These are phyloP conservation scores for Agastache rugosa DNA, from an alignment of 257 asterid species.

Conservation along the genomic window DNA sequence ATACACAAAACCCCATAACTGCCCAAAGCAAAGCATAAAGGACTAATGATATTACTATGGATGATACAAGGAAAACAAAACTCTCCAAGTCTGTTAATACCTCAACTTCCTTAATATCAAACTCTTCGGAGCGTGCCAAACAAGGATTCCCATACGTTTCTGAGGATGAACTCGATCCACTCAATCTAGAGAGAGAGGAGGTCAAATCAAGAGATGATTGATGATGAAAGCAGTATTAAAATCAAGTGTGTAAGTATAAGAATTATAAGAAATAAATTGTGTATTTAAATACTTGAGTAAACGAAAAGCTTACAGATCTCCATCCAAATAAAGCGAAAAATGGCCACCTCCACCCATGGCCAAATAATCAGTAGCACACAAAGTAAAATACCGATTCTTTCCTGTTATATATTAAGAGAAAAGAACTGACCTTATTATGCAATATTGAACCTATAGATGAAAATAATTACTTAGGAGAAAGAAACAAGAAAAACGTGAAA, in stretches of 20 bases:
- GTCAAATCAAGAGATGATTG: not conserved
- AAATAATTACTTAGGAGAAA: not conserved
- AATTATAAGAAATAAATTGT: not conserved
- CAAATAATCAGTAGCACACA: conserved; percentile 76
- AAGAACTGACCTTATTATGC: not conserved
- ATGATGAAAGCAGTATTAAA: conserved; percentile 1
- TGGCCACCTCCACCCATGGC: conserved; percentile 97
- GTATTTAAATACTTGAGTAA: conserved; percentile 5
- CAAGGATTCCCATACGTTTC: conserved; percentile 91
- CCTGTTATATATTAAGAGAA: conserved; percentile 50
- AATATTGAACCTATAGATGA: not conserved
- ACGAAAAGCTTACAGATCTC: conserved; percentile 73
- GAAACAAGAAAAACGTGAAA: not conserved
- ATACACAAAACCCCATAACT: conserved; percentile 95
- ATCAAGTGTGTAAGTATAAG: not conserved
- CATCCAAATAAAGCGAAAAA: conserved; percentile 91
- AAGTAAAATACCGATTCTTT: conserved; percentile 75
- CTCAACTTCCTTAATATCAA: conserved; percentile 88
- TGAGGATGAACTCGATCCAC: conserved; percentile 86
- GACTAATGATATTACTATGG: not conserved
- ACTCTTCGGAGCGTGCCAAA: conserved; percentile 67
- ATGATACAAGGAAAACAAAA: not conserved
- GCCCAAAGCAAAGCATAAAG: conserved; percentile 22
- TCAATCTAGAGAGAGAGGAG: conserved; percentile 48
- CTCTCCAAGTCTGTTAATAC: conserved; percentile 42